A percentile compares a stretch with the other conserved stretches of the same genome.
These are phyloP conservation scores for Alternaria arborescens DNA, from an alignment of 2,329 filamentous ascomycete genomes.

Conservation along the genomic window DNA sequence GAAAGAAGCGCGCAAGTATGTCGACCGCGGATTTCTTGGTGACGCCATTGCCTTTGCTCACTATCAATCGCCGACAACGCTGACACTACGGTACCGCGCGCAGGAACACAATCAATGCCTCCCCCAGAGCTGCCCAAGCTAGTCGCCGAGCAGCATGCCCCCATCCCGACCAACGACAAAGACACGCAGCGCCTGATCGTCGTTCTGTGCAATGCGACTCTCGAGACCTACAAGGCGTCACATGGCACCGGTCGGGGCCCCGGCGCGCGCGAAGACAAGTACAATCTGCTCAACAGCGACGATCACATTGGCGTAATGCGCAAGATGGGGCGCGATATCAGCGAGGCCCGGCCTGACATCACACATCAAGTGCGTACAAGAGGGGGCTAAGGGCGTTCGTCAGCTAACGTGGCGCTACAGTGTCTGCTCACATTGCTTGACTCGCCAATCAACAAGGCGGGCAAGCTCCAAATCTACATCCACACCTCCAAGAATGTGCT, in stretches of 20 bases:
- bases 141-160: constrained; percentile 88
- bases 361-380: constrained; percentile 84
- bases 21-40: constrained; percentile 22
- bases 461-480: constrained; percentile 97
- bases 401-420: constrained; percentile 60
- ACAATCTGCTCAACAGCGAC: constrained; percentile 96
- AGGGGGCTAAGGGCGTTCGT: constrained; percentile 14
- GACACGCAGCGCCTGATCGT: constrained; percentile 92
- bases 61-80: constrained; percentile 26
- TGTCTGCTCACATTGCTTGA: constrained; percentile 96
- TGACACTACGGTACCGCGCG: constrained; percentile 29
- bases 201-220: constrained; percentile 93
- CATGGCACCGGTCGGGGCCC: constrained; percentile 71
- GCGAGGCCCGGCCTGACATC: constrained; percentile 95
- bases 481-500: constrained; percentile 96
- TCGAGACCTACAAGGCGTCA: constrained; percentile 96
- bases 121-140: constrained; percentile 90
- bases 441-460: constrained; percentile 98
- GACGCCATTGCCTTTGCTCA: constrained; percentile 5
- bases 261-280: constrained; percentile 86
- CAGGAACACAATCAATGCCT: constrained; percentile 85
- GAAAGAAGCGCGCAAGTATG: constrained; percentile 51
- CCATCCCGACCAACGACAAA: constrained; percentile 87
- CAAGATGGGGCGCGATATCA: constrained; percentile 99
- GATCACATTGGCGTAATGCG: constrained; percentile 99